Evolutionary conservation across 2,329 filamentous ascomycete genomes (phyloP).

Genomic region (Colletotrichum tropicale): DNA sequence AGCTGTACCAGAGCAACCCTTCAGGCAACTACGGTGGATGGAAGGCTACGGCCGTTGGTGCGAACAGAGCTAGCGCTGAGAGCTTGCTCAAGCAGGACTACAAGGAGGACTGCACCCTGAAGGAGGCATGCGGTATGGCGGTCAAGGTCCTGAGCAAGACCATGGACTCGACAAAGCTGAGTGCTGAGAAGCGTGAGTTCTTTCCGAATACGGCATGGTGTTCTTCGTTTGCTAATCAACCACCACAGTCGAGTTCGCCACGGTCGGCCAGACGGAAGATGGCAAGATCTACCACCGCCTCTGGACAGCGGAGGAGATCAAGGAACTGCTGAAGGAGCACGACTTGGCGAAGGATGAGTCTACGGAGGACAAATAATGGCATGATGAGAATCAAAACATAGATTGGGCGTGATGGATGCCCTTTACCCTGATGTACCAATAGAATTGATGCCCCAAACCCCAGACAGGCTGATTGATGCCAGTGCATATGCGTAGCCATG

Average conservation of each 20-base stretch:
- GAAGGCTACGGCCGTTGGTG: constrained; percentile 98
- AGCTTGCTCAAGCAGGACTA: constrained; percentile 99
- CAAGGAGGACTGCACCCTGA: constrained; percentile 95
- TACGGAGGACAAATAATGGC: constrained; percentile 64
- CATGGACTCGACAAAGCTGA: constrained; percentile 99
- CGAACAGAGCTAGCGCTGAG: constrained; percentile 97
- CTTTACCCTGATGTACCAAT: constrained; percentile 20
- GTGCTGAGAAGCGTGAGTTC: constrained; percentile 95
- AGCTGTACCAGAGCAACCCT: constrained; percentile 98
- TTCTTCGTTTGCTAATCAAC: constrained; percentile 12
- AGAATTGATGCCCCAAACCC: constrained; percentile 18
- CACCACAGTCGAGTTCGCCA: constrained; percentile 89
- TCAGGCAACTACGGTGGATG: constrained; percentile 98
- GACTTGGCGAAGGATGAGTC: constrained; percentile 88
- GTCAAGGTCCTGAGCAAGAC: constrained; percentile 99
- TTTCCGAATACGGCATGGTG: background rate
- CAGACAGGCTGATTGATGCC: background rate
- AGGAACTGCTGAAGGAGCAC: constrained; percentile 90
- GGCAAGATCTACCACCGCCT: constrained; percentile 98
- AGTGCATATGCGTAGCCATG: background rate
- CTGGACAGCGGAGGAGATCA: constrained; percentile 97
- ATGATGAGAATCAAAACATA: constrained; percentile 19
- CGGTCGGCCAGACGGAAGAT: constrained; percentile 91
- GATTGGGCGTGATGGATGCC: constrained; percentile 15
- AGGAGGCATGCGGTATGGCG: constrained; percentile 95